Percentiles rank a stretch among this genome's conserved stretches.
Conservation (phyloP, 257 asterid genomes). For the Petunia axillaris region DNA sequence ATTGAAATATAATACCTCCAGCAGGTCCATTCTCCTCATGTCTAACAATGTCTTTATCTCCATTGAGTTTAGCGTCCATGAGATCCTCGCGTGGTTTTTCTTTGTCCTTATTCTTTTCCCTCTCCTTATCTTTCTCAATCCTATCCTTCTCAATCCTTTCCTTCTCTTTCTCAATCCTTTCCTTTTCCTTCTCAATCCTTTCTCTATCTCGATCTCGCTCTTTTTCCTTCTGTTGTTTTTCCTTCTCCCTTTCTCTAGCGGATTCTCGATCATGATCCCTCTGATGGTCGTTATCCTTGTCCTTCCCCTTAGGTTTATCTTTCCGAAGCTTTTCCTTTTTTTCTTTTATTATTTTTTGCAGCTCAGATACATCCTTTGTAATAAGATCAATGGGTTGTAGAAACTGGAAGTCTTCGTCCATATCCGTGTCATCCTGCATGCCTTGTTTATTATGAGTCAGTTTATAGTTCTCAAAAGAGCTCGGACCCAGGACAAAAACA, state of each 20-base stretch:
- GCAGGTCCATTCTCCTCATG: constrained; percentile 64
- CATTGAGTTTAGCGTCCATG: constrained; percentile 46
- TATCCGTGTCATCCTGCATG: constrained; percentile 75
- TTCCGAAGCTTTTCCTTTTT: constrained; percentile 63
- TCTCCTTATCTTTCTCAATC: constrained; percentile 52
- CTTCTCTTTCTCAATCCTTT: constrained; percentile 60
- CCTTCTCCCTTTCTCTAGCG: constrained; percentile 56
- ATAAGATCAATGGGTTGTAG: constrained; percentile 88
- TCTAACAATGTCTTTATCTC: constrained; percentile 49
- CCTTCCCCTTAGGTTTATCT: constrained; percentile 71
- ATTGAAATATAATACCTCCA: constrained; percentile 53
- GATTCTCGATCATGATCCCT: constrained; percentile 58
- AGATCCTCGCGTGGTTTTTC: constrained; percentile 67
- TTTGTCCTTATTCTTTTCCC: constrained; percentile 63
- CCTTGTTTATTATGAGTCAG: constrained; percentile 40
- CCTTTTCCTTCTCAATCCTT: constrained; percentile 65
- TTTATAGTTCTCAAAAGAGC: constrained; percentile 27
- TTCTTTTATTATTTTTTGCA: constrained; percentile 76
- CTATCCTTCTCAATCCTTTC: constrained; percentile 51
- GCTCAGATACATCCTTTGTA: constrained; percentile 79
- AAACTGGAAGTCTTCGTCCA: constrained; percentile 85
- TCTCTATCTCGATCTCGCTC: constrained; percentile 40
- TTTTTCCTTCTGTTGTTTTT: constrained; percentile 65
- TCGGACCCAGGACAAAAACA: not conserved
- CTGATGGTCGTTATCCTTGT: constrained; percentile 62